Percentiles rank a stretch among this genome's conserved stretches.
These are phyloP conservation scores for Colletotrichum siamense DNA, from an alignment of 2,329 filamentous ascomycete species.

Conservation along the genomic window DNA sequence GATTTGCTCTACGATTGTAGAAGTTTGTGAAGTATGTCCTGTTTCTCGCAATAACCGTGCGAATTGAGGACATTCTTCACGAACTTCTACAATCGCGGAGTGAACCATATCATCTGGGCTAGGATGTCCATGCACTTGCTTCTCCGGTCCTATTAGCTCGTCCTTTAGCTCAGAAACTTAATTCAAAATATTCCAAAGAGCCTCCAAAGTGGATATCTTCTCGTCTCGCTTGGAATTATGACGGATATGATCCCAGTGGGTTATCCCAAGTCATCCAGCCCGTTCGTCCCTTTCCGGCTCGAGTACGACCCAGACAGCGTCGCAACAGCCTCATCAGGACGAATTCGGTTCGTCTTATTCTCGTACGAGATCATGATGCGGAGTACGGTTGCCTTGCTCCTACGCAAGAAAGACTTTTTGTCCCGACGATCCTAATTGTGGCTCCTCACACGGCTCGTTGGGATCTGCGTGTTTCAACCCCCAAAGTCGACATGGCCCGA, in stretches of 20 bases:
- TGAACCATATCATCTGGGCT: neutral
- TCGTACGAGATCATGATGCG: neutral
- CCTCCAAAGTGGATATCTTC: neutral
- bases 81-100: neutral
- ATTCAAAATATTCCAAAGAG: neutral
- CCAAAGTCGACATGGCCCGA: neutral
- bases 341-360: neutral
- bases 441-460: neutral
- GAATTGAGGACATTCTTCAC: neutral
- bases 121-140: neutral
- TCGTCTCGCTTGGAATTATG: neutral
- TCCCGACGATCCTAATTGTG: conserved; percentile 10
- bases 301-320: neutral
- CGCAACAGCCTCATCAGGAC: neutral
- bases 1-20: neutral
- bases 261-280: neutral
- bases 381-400: neutral
- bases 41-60: neutral
- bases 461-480: conserved; percentile 18
- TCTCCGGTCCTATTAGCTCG: neutral
- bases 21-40: neutral
- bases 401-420: neutral
- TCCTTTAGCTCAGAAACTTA: neutral
- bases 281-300: neutral
- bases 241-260: neutral